Evolutionary conservation across 306 rosid species (phyloP).

Genomic region (Malus asiatica): DNA sequence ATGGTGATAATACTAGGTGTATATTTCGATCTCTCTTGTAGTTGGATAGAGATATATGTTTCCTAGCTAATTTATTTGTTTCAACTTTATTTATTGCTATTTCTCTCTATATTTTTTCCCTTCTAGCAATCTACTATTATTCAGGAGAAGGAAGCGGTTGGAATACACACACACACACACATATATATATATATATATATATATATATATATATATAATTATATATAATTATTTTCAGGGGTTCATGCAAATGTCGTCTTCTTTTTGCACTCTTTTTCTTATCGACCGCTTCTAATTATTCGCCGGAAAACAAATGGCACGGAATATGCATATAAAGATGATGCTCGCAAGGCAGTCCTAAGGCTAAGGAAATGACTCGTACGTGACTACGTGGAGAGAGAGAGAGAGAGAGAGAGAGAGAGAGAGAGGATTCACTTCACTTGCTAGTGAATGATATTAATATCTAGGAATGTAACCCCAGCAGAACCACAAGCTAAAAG

Average conservation of each 20-base stretch:
- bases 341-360: slow-evolving; percentile 12
- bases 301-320: slow-evolving; percentile 29
- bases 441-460: too few relatives aligned
- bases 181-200: too few relatives aligned
- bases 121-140: too few relatives aligned
- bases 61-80: too few relatives aligned
- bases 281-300: slow-evolving; percentile 15
- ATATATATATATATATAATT: background rate
- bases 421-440: too few relatives aligned
- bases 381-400: background rate
- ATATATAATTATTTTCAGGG: background rate
- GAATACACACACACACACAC: too few relatives aligned
- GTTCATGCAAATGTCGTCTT: slow-evolving; percentile 6
- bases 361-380: background rate
- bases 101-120: background rate
- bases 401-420: background rate
- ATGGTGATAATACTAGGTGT: too few relatives aligned
- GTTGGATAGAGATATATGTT: too few relatives aligned
- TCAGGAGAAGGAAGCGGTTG: background rate
- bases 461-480: too few relatives aligned
- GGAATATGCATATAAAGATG: slow-evolving; percentile 43
- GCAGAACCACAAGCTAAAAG: too few relatives aligned
- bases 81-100: background rate
- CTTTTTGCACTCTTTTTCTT: background rate
- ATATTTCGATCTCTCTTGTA: too few relatives aligned